phyloP scores from a whole-genome alignment of 2,329 filamentous ascomycete genomes.

The Apiospora koreana region DNA sequence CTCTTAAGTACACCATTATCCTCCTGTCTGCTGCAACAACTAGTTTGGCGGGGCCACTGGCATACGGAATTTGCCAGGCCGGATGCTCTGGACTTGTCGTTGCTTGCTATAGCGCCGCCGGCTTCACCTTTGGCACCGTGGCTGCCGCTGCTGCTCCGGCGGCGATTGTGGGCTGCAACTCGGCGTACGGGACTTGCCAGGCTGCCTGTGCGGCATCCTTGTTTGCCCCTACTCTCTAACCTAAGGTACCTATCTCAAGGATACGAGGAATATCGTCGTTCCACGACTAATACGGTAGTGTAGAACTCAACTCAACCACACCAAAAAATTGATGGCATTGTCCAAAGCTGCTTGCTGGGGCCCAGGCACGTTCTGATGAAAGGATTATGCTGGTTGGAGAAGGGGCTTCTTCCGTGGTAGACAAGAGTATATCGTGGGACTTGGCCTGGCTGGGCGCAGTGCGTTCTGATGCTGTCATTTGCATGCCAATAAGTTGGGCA shows the following conservation, averaged over 20 bases:
- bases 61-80: constrained; percentile 48
- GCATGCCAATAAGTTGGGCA: too few relatives aligned
- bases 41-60: constrained; percentile 16
- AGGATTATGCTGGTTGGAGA: too few relatives aligned
- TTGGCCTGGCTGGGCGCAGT: too few relatives aligned
- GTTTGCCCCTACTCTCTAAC: constrained; percentile 33
- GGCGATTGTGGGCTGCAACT: constrained; percentile 44
- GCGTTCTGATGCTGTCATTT: too few relatives aligned
- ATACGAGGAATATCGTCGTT: neutral
- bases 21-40: constrained; percentile 11
- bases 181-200: constrained; percentile 45
- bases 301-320: neutral
- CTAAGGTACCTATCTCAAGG: constrained; percentile 9
- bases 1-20: neutral
- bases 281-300: neutral
- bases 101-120: constrained; percentile 40
- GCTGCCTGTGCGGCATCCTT: constrained; percentile 42
- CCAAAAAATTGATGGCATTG: neutral
- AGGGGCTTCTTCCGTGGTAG: too few relatives aligned
- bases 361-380: neutral
- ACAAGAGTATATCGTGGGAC: too few relatives aligned
- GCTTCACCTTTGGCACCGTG: constrained; percentile 38
- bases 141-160: constrained; percentile 36
- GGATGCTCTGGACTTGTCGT: constrained; percentile 46
- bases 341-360: neutral